phyloP scores from a whole-genome alignment of 1,284 basidiomycete species.

The Schizopora paradoxa region DNA sequence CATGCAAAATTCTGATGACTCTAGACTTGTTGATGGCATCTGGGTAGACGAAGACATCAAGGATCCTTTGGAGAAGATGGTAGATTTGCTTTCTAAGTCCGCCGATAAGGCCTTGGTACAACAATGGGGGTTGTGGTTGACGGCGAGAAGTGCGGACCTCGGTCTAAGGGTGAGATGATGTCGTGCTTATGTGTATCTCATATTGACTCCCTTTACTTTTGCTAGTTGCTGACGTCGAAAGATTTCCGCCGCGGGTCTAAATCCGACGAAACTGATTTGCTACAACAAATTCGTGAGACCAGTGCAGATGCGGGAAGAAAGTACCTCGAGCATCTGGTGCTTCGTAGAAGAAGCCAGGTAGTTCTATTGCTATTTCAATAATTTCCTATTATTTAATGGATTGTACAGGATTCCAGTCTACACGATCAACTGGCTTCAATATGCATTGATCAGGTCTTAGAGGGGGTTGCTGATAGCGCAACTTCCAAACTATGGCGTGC shows the following conservation, averaged over 20 bases:
- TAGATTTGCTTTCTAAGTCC: constrained; percentile 54
- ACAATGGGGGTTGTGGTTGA: constrained; percentile 79
- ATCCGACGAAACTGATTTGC: constrained; percentile 48
- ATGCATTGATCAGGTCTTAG: constrained; percentile 52
- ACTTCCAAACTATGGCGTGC: constrained; percentile 65
- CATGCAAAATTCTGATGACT: constrained; percentile 8
- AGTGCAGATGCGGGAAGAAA: constrained; percentile 55
- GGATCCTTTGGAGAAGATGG: constrained; percentile 68
- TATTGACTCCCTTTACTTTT: not conserved
- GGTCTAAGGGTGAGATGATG: constrained; percentile 58
- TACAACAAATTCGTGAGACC: constrained; percentile 51
- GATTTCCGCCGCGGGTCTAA: constrained; percentile 45
- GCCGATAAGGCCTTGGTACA: constrained; percentile 59
- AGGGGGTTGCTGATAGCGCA: constrained; percentile 41
- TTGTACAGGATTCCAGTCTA: constrained; percentile 45
- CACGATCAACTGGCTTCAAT: constrained; percentile 54
- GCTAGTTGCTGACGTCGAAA: constrained; percentile 52
- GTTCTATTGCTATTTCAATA: constrained; percentile 19
- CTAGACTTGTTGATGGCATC: constrained; percentile 67
- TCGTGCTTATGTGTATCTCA: constrained; percentile 3
- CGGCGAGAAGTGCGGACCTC: constrained; percentile 59
- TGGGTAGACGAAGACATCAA: constrained; percentile 59
- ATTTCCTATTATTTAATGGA: constrained; percentile 9
- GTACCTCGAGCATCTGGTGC: constrained; percentile 77
- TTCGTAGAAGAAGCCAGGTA: constrained; percentile 62